These are phyloP conservation scores for Mucor sp. DNA, from an alignment of 371 early-diverging fungal species.

Conservation along the genomic window DNA sequence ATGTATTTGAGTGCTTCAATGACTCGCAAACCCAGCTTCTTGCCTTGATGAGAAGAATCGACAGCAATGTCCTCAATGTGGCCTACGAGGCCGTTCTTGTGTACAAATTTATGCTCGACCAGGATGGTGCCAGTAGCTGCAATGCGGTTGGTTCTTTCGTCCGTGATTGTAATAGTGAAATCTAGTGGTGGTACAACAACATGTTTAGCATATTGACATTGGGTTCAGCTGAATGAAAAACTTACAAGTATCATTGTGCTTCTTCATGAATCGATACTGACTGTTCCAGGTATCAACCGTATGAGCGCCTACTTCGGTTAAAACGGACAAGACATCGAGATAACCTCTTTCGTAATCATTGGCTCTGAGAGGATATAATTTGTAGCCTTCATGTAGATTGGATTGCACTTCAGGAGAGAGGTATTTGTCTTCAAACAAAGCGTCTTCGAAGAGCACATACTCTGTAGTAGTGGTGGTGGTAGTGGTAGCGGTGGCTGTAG, in stretches of 20 bases:
- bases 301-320: conserved; percentile 80
- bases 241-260: conserved; percentile 78
- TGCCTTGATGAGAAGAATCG: conserved; percentile 87
- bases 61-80: conserved; percentile 97
- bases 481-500: background rate
- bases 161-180: conserved; percentile 84
- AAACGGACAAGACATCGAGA: conserved; percentile 65
- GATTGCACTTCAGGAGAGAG: conserved; percentile 80
- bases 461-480: background rate
- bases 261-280: conserved; percentile 72
- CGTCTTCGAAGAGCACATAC: conserved; percentile 26
- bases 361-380: conserved; percentile 80
- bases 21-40: conserved; percentile 75
- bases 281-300: conserved; percentile 67
- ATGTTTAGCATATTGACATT: background rate
- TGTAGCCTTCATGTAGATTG: conserved; percentile 77
- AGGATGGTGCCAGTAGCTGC: conserved; percentile 94
- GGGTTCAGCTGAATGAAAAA: conserved; percentile 1
- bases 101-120: conserved; percentile 96
- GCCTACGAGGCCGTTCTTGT: conserved; percentile 81
- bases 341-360: conserved; percentile 84
- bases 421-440: conserved; percentile 71
- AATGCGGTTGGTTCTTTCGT: conserved; percentile 64
- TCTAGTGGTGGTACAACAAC: conserved; percentile 25
- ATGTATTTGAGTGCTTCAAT: conserved; percentile 76